Conservation (phyloP, 2,329 filamentous ascomycete genomes). For the Aspergillus transmontanensis region DNA sequence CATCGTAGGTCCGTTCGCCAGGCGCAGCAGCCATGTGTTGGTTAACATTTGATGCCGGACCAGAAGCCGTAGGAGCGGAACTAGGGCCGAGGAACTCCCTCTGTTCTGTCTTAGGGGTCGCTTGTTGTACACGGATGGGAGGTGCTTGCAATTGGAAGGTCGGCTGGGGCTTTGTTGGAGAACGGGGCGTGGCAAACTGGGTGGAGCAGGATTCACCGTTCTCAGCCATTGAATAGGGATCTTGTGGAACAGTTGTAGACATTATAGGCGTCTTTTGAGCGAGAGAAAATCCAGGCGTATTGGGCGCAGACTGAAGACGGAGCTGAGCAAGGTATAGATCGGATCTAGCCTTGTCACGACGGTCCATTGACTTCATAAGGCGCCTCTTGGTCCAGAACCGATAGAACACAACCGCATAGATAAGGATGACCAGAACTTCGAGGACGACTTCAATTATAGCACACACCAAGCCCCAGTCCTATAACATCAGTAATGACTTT, state of each 20-base stretch:
- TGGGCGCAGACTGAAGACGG: slow-evolving; percentile 83
- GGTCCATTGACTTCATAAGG: slow-evolving; percentile 94
- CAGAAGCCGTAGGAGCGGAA: slow-evolving; percentile 40
- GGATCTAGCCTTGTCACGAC: slow-evolving; percentile 88
- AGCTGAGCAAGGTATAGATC: slow-evolving; percentile 92
- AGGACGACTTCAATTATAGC: slow-evolving; percentile 96
- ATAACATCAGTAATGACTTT: slow-evolving; percentile 26
- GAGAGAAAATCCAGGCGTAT: slow-evolving; percentile 85
- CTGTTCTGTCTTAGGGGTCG: slow-evolving; percentile 71
- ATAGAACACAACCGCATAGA: slow-evolving; percentile 96
- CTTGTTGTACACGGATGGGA: slow-evolving; percentile 73
- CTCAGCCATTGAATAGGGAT: slow-evolving; percentile 54
- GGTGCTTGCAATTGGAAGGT: slow-evolving; percentile 87
- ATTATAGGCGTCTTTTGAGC: slow-evolving; percentile 57
- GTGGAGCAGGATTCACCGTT: slow-evolving; percentile 53
- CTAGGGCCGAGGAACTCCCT: slow-evolving; percentile 61
- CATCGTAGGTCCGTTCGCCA: slow-evolving; percentile 80
- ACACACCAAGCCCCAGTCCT: slow-evolving; percentile 93
- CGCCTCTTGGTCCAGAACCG: slow-evolving; percentile 95
- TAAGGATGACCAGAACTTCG: slow-evolving; percentile 84
- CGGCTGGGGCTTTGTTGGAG: slow-evolving; percentile 59
- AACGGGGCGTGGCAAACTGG: slow-evolving; percentile 64
- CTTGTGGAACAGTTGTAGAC: slow-evolving; percentile 39
- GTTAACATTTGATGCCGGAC: slow-evolving; percentile 49
- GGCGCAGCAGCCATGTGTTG: slow-evolving; percentile 71